Evolutionary conservation across 768 basidiomycete species (phyloP), one percentile per base, ranked within the genome.

Genomic region (Tulasnella sp.): DNA sequence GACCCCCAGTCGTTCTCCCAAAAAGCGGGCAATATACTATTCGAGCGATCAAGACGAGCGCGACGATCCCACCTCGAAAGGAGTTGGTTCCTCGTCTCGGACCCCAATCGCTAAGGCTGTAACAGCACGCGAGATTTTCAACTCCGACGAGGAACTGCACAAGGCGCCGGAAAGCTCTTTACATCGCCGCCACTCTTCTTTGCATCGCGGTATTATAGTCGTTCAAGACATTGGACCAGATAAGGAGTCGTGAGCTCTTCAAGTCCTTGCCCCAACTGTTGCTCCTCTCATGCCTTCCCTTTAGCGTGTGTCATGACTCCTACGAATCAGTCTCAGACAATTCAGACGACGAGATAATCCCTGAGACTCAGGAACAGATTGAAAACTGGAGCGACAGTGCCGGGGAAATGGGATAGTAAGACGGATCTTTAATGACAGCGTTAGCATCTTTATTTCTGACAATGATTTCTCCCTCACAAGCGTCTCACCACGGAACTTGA

Each of bases 381-480:
- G 62, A 37, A 72, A 40, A 72, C 22, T 72, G 70, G 70, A 72
- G 70, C 42, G 62, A 64, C 44, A 36, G 12, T 64, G 59, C 19
- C 11, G 70, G 37, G 6, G 70, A 63, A 39, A 41, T 72, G 29
- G 63, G 63, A 37, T 72, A 63, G 70, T 72, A 40, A 62, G 70
- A 36, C 16, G 2, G 17, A 29, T 62, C 22, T 22, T 5, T 29
- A n/a, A 35, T 7, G 7, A n/a, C n/a, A n/a, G n/a, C 11, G n/a
- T 9, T 36, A 32, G 4, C 16, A 16, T 14, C 36, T 39, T 22
- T 44, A 8, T 8, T 9, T 29, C 36, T 64, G 62, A 64, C 35
- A 1, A n/a, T 16, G 47, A 17, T 22, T 47, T 35, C 12, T 42
- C n/a, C 47, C 4, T 37, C 29, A 36, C 29, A 29, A 72, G 70